Base-by-base conservation (phyloP, 805 yeast genomes). In the Brettanomyces custersianus region DNA sequence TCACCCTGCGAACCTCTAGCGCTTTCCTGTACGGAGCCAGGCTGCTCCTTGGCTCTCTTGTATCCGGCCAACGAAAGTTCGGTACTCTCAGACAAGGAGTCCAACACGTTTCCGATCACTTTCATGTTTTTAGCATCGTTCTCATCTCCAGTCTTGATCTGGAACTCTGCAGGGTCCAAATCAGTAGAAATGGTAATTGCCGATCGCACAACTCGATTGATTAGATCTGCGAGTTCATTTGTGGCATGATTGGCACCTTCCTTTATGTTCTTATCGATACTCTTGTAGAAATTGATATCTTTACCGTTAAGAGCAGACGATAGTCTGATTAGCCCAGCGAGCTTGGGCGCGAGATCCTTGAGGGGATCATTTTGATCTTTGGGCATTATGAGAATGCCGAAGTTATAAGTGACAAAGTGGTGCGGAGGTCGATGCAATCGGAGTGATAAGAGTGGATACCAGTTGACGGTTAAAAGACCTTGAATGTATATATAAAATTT, bases 201-300 rank as follows among this genome's bases (percentile, higher is more conserved):
- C 10, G 55, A 45, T 23, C 34, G 34, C 0, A 74, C 49, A 20
- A 79, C 41, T 7, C 55, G 55, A 45, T 75, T 74, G 32, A 77
- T 63, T 4, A 35, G n/a, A 25, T 36, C 33, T 4, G 33, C 5
- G 10, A 47, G 15, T 12, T 36, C 19, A 3, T 29, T 13, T 18
- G 39, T 36, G 34, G 74, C 42, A 2, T 52, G 56, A 19, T 74
- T 50, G 5, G 81, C 38, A 16, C 62, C 55, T 12, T 56, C 52
- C 4, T 66, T 57, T 11, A 77, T 50, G 1, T 54, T 49, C 3
- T 61, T 63, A 54, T 84, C 90, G 10, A 85, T 51, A 32, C 83
- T 74, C 31, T 68, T 68, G 55, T 77, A 74, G 49, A 88, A 92
- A 21, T 70, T 73, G n/a, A 87, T 68, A 61, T 90, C 97, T 38